phyloP scores from a whole-genome alignment of 2,329 filamentous ascomycete genomes.

The Podosphaera fusca region DNA sequence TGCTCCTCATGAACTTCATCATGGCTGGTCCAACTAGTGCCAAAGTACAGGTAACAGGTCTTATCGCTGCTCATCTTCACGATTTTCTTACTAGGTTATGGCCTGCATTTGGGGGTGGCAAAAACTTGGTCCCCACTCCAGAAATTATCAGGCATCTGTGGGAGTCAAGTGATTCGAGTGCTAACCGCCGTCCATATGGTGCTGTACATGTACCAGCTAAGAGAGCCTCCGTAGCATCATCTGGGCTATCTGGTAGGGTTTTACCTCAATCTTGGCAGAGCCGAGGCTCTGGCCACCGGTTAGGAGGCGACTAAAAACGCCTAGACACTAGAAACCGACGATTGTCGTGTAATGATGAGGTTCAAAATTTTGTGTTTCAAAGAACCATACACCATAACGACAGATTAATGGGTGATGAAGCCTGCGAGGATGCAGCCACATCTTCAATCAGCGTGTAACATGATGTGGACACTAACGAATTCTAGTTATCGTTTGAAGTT shows the following conservation, averaged over 20 bases:
- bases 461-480: no score
- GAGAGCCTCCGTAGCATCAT: constrained; percentile 18
- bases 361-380: neutral
- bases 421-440: no score
- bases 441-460: no score
- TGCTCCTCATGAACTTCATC: constrained; percentile 53
- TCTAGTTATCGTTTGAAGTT: no score
- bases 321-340: neutral
- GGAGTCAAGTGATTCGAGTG: constrained; percentile 21
- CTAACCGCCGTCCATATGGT: constrained; percentile 33
- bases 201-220: constrained; percentile 27
- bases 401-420: no score
- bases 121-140: constrained; percentile 55
- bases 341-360: neutral
- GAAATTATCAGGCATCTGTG: constrained; percentile 46
- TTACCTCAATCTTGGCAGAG: constrained; percentile 40
- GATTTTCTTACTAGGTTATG: constrained; percentile 78
- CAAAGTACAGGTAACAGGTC: constrained; percentile 46
- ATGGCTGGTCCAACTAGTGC: constrained; percentile 34
- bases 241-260: constrained; percentile 24
- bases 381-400: no score
- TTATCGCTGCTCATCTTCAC: constrained; percentile 70
- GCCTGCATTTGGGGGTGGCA: constrained; percentile 69
- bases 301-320: constrained; percentile 22
- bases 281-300: constrained; percentile 35